Conservation (phyloP, 2,329 filamentous ascomycete genomes). For the Fusarium newnesense region DNA sequence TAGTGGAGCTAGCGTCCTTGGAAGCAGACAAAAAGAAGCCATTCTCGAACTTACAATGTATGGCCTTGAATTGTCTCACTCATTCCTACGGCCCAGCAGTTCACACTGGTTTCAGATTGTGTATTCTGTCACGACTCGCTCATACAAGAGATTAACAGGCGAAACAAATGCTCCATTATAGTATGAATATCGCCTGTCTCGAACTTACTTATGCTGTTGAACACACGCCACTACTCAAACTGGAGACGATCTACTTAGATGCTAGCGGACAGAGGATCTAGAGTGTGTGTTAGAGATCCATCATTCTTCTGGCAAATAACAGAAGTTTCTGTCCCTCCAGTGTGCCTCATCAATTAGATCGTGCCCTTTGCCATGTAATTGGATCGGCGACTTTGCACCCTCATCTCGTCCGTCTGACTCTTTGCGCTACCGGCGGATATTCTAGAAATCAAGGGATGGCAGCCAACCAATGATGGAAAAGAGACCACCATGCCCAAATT, state of each 20-base stretch:
- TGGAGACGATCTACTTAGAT: constrained; percentile 32
- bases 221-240: constrained; percentile 26
- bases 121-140: constrained; percentile 10
- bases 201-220: constrained; percentile 30
- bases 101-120: constrained; percentile 4
- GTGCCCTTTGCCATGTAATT: constrained; percentile 25
- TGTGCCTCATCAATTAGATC: constrained; percentile 26
- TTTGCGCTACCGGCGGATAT: constrained; percentile 50
- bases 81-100: background rate
- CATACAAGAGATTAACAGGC: constrained; percentile 5
- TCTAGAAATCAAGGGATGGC: constrained; percentile 45
- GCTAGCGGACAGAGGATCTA: constrained; percentile 30
- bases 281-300: constrained; percentile 38
- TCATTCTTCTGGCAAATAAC: constrained; percentile 30
- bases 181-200: constrained; percentile 25
- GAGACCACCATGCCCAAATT: constrained; percentile 28
- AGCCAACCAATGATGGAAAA: constrained; percentile 40
- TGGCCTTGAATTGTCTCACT: constrained; percentile 3
- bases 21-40: constrained; percentile 9
- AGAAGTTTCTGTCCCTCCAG: constrained; percentile 28
- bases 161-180: constrained; percentile 20
- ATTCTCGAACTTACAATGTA: constrained; percentile 5
- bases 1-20: constrained; percentile 18
- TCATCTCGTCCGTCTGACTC: constrained; percentile 39
- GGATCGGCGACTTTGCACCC: constrained; percentile 24